phyloP scores from a whole-genome alignment of 2,329 filamentous ascomycete species.

The Sclerotinia subarctica region DNA sequence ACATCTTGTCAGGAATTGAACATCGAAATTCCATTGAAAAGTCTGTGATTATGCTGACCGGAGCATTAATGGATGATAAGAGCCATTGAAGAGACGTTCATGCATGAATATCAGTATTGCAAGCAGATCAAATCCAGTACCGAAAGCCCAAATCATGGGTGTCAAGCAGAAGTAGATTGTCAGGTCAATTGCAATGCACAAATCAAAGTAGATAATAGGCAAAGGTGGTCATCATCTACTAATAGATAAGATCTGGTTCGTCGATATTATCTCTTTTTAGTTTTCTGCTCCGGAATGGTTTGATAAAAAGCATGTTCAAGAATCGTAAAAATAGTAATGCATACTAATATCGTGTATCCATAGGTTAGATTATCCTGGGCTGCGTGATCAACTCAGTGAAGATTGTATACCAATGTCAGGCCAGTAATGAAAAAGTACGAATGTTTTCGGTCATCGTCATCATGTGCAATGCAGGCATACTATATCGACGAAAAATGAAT shows the following conservation, averaged over 20 bases:
- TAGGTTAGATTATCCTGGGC: constrained; percentile 18
- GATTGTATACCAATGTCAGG: constrained; percentile 18
- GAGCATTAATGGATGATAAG: not conserved
- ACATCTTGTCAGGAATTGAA: constrained; percentile 1
- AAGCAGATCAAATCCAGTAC: constrained; percentile 10
- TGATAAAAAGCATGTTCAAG: constrained; percentile 12
- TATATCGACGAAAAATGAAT: constrained; percentile 36
- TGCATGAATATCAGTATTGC: constrained; percentile 18
- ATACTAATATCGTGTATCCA: constrained; percentile 20
- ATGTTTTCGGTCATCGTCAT: constrained; percentile 27
- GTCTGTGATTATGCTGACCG: not conserved
- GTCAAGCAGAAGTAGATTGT: constrained; percentile 13
- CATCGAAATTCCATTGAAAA: not conserved
- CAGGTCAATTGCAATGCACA: constrained; percentile 17
- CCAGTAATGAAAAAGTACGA: constrained; percentile 17
- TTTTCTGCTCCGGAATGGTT: constrained; percentile 7
- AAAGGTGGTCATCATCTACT: constrained; percentile 15
- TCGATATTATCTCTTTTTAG: not conserved
- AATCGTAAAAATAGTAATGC: constrained; percentile 14
- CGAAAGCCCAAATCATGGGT: constrained; percentile 14
- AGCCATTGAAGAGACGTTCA: constrained; percentile 1
- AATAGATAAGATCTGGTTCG: constrained; percentile 8
- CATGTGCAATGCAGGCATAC: constrained; percentile 38
- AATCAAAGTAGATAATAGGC: constrained; percentile 9
- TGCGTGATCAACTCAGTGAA: constrained; percentile 22